phyloP scores from a whole-genome alignment of 2,329 filamentous ascomycete species.

The Nigrospora oryzae region DNA sequence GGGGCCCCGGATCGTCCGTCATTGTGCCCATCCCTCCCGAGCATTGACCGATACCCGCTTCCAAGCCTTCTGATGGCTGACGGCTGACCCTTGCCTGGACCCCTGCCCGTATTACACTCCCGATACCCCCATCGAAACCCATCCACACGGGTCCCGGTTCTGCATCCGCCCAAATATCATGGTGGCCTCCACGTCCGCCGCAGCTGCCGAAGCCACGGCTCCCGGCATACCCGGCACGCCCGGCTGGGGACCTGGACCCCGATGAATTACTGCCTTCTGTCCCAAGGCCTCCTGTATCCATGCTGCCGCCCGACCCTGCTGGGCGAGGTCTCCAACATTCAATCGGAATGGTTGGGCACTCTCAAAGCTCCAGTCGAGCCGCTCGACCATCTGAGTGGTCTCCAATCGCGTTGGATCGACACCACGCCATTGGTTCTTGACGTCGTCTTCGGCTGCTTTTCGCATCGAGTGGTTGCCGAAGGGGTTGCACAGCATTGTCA shows the following conservation, averaged over 20 bases:
- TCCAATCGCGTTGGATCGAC: slow-evolving; percentile 1
- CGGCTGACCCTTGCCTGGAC: too few relatives aligned
- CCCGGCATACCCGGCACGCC: background rate
- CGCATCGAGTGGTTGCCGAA: slow-evolving; percentile 1
- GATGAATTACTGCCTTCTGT: background rate
- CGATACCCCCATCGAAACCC: background rate
- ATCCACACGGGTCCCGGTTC: background rate
- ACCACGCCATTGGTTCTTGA: slow-evolving; percentile 1
- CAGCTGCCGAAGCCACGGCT: background rate
- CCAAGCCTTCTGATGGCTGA: too few relatives aligned
- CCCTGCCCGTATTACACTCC: too few relatives aligned
- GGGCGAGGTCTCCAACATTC: background rate
- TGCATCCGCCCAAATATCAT: background rate
- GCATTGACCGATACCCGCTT: too few relatives aligned
- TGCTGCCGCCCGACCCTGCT: background rate
- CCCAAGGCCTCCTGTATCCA: background rate
- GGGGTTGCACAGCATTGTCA: slow-evolving; percentile 4
- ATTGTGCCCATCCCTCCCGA: too few relatives aligned
- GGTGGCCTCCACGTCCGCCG: background rate
- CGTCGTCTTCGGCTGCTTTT: background rate
- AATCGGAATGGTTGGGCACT: background rate
- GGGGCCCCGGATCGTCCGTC: too few relatives aligned
- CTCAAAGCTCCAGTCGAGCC: slow-evolving; percentile 5
- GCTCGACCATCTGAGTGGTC: slow-evolving; percentile 2
- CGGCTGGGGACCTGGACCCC: background rate